Evolutionary conservation across 2,329 filamentous ascomycete species (phyloP), one percentile per base, ranked within the genome.

Genomic region (Remersonia thermophila): DNA sequence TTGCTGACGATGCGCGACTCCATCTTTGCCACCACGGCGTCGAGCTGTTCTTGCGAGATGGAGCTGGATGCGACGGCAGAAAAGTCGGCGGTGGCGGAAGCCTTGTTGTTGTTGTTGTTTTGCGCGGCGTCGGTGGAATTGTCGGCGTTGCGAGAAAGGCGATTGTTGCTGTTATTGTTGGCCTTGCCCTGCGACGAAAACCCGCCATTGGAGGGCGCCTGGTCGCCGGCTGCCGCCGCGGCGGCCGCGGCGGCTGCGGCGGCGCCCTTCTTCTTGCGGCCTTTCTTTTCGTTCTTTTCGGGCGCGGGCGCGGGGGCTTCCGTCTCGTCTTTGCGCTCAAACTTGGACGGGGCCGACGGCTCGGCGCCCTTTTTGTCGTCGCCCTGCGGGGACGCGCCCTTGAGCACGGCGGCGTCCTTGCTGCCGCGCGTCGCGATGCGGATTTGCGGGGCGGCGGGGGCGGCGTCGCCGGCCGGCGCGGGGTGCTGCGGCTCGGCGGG

Each of bases 181-280:
- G 40, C 33, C 56, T 60, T 43, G 43, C 40, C 46, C 53, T 61
- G 43, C 47, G 46, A 33, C 41, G 48, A 43, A 25, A 52, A 47
- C 35, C 54, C 52, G 20, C 62, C 61, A 42, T 67, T 67, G 23
- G 62, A 54, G 46, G 51, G 38, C 58, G 52, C 36, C 56, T 61
- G 48, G 16, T 60, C 59, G 35, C 45, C 35, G 4, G 33, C 34
- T 25, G 59, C 55, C 10, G 54, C 33, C 43, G 62, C 58, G 3
- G 67, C 66, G 7, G 61, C 54, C 2, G 58, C 55, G n/a, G n/a
- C n/a, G n/a, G n/a, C n/a, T n/a, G 20, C 20, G 0, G 55, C 51
- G 1, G 59, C 56, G 5, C 58, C 55, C 66, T 85, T 89, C 66
- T 84, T 83, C 63, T 79, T 82, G 27, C 68, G 58, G 25, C 61